A percentile compares a stretch with the other conserved stretches of the same genome.
Evolutionary conservation across 169 alveolate genomes (phyloP).

Genomic region (Eimeria necatrix): DNA sequence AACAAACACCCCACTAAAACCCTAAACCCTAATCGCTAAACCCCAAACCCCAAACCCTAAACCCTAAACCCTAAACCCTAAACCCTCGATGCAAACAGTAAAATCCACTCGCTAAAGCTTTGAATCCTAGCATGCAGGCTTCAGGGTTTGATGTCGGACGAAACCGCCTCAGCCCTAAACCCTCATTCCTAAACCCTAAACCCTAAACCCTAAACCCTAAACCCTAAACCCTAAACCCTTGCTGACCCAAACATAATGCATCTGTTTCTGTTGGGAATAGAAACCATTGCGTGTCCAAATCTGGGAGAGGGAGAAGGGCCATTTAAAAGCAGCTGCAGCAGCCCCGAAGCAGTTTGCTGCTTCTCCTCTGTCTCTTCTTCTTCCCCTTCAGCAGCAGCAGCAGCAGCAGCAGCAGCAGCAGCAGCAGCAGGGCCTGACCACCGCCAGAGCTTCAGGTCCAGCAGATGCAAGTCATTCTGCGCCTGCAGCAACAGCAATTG

Average conservation of each 20-base stretch:
- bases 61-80: not conserved
- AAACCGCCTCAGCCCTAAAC: not conserved
- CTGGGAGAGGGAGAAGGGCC: conserved; percentile 29
- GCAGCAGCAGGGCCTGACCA: not conserved
- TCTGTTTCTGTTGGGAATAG: not conserved
- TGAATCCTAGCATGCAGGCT: not conserved
- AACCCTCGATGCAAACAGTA: not conserved
- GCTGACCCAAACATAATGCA: not conserved
- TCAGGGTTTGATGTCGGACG: not conserved
- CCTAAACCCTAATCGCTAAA: conserved; percentile 17
- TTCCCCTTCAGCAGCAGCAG: no score
- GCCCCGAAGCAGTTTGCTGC: not conserved
- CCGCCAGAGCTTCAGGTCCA: not conserved
- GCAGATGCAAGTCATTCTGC: not conserved
- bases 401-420: no score
- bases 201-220: conserved; percentile 10
- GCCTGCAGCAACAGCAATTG: not conserved
- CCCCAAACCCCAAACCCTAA: conserved; percentile 22
- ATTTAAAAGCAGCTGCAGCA: not conserved
- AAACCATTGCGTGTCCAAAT: conserved; percentile 14
- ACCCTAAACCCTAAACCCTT: conserved; percentile 7
- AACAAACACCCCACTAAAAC: not conserved
- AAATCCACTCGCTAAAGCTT: not conserved
- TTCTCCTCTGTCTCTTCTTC: not conserved
- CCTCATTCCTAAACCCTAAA: not conserved